Evolutionary conservation across 2,329 filamentous ascomycete species (phyloP), one percentile per base, ranked within the genome.

Genomic region (Ophiostoma angusticollis): DNA sequence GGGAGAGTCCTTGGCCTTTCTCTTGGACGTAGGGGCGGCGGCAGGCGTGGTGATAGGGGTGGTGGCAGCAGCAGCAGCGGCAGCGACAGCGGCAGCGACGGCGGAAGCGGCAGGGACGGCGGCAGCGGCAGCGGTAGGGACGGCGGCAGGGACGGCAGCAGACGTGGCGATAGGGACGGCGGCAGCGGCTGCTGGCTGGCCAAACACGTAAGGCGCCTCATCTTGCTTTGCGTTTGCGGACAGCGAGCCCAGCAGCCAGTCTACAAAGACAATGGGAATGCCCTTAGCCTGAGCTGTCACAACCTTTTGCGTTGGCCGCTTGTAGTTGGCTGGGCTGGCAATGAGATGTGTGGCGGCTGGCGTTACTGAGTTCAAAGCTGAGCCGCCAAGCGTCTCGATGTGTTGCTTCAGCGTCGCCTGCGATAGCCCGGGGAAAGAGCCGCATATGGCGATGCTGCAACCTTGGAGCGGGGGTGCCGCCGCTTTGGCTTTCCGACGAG

Each of bases 191-290:
- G 45, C 32, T 6, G 42, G 17, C 6, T 27, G n/a, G 6, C 37
- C 33, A 4, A 46, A 30, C 4, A 37, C 13, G 32, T 46, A 49
- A 11, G 46, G 18, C 5, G 51, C 45, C 48, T 63, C 63, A 3
- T 50, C 36, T 37, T 65, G 50, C 23, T 58, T 62, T 9, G 58
- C 52, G 32, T 59, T 60, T 13, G 58, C 54, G 12, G 58, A 45
- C 27, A 69, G 58, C 17, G 67, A 75, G n/a, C 76, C 67, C 2
- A 70, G 46, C n/a, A 78, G 58, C 80, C 80, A 85, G 12, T 70
- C 58, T 0, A 78, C 54, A 9, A 57, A 63, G 19, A 84, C 67
- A 32, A 84, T 64, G 3, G 64, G 64, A 11, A 80, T 57, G 16
- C 54, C 60, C 24, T 65, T 60, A 11, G 60, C 48, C 9, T 60